phyloP scores from a whole-genome alignment of 306 rosid species.

The Sesbania bispinosa region DNA sequence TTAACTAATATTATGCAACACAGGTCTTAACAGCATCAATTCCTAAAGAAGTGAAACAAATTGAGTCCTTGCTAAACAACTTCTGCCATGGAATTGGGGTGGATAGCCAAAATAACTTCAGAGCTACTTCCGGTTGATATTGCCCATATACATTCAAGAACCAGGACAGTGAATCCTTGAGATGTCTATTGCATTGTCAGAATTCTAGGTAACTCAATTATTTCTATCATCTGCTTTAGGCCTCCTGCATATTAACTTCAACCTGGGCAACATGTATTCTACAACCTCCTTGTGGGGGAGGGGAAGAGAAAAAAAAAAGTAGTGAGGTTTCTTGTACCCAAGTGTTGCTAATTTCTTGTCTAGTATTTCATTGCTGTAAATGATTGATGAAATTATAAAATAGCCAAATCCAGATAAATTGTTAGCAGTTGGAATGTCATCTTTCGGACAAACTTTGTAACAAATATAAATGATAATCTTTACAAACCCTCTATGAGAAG shows the following conservation, averaged over 20 bases:
- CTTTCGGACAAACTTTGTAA: not conserved
- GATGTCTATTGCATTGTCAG: not conserved
- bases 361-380: slow-evolving; percentile 8
- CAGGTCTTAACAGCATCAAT: slow-evolving; percentile 75
- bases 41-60: slow-evolving; percentile 84
- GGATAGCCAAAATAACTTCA: slow-evolving; percentile 36
- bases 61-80: slow-evolving; percentile 77
- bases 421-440: slow-evolving; percentile 1
- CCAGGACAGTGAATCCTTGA: slow-evolving; percentile 1
- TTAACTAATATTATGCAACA: slow-evolving; percentile 13
- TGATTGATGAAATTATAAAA: not conserved
- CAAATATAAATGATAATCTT: not conserved
- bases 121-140: slow-evolving; percentile 36
- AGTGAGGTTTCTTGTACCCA: not conserved
- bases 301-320: not conserved
- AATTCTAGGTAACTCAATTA: not conserved
- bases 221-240: not conserved
- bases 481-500: not conserved
- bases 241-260: slow-evolving; percentile 9
- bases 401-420: not conserved
- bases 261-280: not conserved
- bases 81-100: slow-evolving; percentile 45
- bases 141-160: slow-evolving; percentile 9
- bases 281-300: not conserved
- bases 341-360: not conserved